Conservation (phyloP, 305 asterid species). For the Fraxinus sp. region DNA sequence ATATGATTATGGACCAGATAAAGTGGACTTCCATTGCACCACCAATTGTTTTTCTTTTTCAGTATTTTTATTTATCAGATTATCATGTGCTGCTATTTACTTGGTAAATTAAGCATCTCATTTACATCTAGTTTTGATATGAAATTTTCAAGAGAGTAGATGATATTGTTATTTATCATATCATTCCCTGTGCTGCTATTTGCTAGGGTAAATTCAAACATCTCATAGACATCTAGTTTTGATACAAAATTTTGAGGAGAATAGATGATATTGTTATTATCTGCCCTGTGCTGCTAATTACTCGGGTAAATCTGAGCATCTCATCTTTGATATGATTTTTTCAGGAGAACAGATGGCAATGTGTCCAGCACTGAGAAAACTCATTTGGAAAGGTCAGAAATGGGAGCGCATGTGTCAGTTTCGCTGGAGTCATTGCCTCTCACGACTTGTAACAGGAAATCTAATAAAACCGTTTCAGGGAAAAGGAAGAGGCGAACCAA, state of each 20-base stretch:
- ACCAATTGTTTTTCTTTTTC: neutral
- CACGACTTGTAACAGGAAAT: slow-evolving; percentile 21
- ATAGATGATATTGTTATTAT: slow-evolving; percentile 30
- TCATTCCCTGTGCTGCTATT: neutral
- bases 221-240: slow-evolving; percentile 23
- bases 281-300: neutral
- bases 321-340: slow-evolving; percentile 11
- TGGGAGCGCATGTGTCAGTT: slow-evolving; percentile 33
- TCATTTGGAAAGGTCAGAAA: slow-evolving; percentile 31
- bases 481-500: slow-evolving; percentile 37
- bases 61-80: neutral
- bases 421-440: slow-evolving; percentile 33
- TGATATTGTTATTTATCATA: slow-evolving; percentile 17
- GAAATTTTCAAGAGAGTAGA: slow-evolving; percentile 32
- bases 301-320: neutral
- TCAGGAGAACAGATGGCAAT: slow-evolving; percentile 38
- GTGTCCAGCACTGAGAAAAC: slow-evolving; percentile 29
- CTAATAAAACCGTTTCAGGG: slow-evolving; percentile 30
- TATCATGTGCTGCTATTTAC: neutral
- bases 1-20: neutral
- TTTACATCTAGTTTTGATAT: neutral
- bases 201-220: neutral
- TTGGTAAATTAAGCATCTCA: slow-evolving; percentile 3
- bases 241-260: slow-evolving; percentile 28
- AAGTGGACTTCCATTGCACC: neutral